phyloP scores from a whole-genome alignment of 2,329 filamentous ascomycete genomes.

The Graphilbum fragrans region DNA sequence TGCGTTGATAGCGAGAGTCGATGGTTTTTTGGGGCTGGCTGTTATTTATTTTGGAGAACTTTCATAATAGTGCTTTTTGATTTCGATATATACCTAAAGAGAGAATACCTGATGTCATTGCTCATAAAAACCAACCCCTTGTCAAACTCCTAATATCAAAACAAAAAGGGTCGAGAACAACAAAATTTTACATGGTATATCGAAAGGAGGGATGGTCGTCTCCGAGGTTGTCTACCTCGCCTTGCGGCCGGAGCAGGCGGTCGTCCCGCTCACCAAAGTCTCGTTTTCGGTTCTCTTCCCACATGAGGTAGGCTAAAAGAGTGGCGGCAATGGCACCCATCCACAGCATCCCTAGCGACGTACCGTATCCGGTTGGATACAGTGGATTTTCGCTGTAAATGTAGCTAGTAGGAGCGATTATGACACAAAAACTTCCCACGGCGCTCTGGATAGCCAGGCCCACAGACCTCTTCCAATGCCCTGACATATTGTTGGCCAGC shows the following conservation, averaged over 20 bases:
- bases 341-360: conserved; percentile 32
- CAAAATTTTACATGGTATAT: conserved; percentile 1
- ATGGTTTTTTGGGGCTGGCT: too few species aligned
- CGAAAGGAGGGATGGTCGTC: conserved; percentile 20
- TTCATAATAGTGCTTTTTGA: too few species aligned
- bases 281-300: conserved; percentile 22
- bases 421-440: conserved; percentile 37
- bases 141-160: too few species aligned
- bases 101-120: too few species aligned
- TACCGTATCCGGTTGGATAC: conserved; percentile 37
- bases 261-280: conserved; percentile 18
- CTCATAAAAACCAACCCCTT: too few species aligned
- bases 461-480: conserved; percentile 44
- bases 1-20: too few species aligned
- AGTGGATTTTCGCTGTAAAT: conserved; percentile 29
- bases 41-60: too few species aligned
- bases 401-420: conserved; percentile 38
- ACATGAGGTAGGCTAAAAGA: conserved; percentile 16
- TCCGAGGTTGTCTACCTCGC: conserved; percentile 22
- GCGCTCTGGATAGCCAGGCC: conserved; percentile 37
- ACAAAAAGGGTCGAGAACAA: not conserved
- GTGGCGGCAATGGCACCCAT: conserved; percentile 24
- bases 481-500: conserved; percentile 43
- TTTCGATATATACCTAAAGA: too few species aligned
- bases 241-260: conserved; percentile 12